Conservation (phyloP, 2,329 filamentous ascomycete species). For the Penicillium hordei region DNA sequence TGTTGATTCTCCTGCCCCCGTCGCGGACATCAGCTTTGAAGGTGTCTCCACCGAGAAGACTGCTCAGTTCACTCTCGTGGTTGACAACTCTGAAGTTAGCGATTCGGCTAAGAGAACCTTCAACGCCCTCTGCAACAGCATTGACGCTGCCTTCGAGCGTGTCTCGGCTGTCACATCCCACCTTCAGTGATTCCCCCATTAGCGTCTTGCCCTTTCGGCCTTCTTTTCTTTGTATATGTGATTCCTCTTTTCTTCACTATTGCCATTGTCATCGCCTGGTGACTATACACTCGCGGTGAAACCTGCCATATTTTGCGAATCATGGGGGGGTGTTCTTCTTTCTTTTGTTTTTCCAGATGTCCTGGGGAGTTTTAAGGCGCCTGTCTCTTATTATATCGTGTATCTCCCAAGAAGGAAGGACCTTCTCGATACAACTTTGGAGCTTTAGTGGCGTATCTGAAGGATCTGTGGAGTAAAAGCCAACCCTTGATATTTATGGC, state of each 20-base stretch:
- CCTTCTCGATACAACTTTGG: slow-evolving; percentile 22
- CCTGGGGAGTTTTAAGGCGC: slow-evolving; percentile 24
- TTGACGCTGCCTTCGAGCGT: slow-evolving; percentile 45
- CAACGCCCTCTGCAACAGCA: slow-evolving; percentile 39
- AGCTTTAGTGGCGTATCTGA: slow-evolving; percentile 16
- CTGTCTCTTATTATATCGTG: slow-evolving; percentile 15
- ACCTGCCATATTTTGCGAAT: slow-evolving; percentile 14
- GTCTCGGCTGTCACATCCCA: slow-evolving; percentile 43
- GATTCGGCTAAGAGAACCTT: slow-evolving; percentile 35
- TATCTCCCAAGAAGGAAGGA: slow-evolving; percentile 16
- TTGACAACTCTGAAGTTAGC: slow-evolving; percentile 40
- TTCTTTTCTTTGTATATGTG: slow-evolving; percentile 25
- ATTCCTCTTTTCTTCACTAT: slow-evolving; percentile 9
- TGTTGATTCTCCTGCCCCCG: slow-evolving; percentile 51
- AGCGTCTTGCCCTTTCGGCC: slow-evolving; percentile 22
- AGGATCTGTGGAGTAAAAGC: slow-evolving; percentile 20
- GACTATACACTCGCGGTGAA: slow-evolving; percentile 18
- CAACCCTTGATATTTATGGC: slow-evolving; percentile 14
- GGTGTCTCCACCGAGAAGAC: slow-evolving; percentile 65
- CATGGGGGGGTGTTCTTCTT: slow-evolving; percentile 1
- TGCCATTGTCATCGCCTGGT: slow-evolving; percentile 18
- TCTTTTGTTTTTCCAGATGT: slow-evolving; percentile 5
- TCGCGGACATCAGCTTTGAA: slow-evolving; percentile 42
- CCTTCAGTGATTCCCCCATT: slow-evolving; percentile 39
- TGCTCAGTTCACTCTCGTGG: slow-evolving; percentile 63